Base-by-base conservation (phyloP, 1,284 basidiomycete species). In the Cutaneotrichosporon cyanovorans region DNA sequence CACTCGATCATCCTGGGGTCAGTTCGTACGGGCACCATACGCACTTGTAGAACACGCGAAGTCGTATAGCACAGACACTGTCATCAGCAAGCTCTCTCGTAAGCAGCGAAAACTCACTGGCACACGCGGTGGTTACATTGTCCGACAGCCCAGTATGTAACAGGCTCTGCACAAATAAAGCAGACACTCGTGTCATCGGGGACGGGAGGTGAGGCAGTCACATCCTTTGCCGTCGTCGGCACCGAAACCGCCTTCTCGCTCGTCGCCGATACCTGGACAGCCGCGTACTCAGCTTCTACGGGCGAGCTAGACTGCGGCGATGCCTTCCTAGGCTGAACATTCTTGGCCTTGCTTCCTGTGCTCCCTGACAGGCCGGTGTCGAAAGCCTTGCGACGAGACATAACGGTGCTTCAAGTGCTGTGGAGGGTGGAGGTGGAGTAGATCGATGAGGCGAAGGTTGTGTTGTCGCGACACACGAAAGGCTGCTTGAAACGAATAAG, bases 111-210 rank as follows among this genome's bases (percentile, higher is more conserved):
- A 5, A 62, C 70, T 55, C 56, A 71, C 70, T 71, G 69, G 60
- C 68, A 73, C 12, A 67, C 68, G 53, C 59, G 59, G 68, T 98
- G 93, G 64, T 90, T 89, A 73, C 93, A 98, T 41, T 84, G 80
- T 8, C 89, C 85, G 15, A 96, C 73, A 10, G 87, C 82, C 71
- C 84, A 92, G 66, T 88, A 92, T 62, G 85, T 88, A 67, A 96
- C 82, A 2, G 85, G 85, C 65, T 98, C 91, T 1, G 93, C 91
- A 63, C 93, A 98, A 68, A 98, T 97, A 77, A 84, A 93, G 73
- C 95, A 98, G 4, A 84, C 68, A 14, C 76, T 59, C 38, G 73
- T 64, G 62, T 77, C 76, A 40, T 76, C 73, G 2, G 57, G 45
- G 33, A 56, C 59, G 1, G 54, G 39, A 9, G 54, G 47, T 0